Evolutionary conservation across 73 alveolate genomes (phyloP).

Genomic region (Effrenium voratum): DNA sequence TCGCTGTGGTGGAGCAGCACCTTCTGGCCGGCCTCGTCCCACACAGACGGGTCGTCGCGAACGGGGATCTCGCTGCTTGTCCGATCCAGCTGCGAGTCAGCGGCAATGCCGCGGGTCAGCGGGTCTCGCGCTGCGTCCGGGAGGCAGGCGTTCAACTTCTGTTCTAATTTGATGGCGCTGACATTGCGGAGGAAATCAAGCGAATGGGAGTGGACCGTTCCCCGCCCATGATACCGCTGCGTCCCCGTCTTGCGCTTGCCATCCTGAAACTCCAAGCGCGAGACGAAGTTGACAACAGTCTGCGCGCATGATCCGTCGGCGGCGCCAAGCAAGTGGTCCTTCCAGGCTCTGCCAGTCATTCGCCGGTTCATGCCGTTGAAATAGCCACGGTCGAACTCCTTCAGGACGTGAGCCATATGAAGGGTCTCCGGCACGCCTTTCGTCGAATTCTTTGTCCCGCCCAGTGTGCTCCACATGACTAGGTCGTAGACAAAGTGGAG

Average conservation of each 20-base stretch:
- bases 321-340: background rate
- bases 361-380: background rate
- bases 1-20: background rate
- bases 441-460: background rate
- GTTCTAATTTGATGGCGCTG: background rate
- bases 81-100: background rate
- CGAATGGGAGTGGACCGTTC: background rate
- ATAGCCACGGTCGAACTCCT: too few species aligned
- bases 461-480: conserved; percentile 37
- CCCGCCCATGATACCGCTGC: background rate
- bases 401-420: too few species aligned
- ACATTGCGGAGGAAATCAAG: background rate
- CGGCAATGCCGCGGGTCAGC: background rate
- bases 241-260: background rate
- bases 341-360: background rate
- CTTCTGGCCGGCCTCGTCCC: background rate
- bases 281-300: background rate
- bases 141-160: background rate
- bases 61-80: background rate
- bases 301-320: background rate
- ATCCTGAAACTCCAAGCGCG: conserved; percentile 21
- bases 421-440: conserved; percentile 7
- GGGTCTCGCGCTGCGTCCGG: background rate
- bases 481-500: conserved; percentile 49
- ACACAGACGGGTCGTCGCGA: background rate